A percentile compares a stretch with the other conserved stretches of the same genome.
These are phyloP conservation scores for Plectranthus barbatus DNA, from an alignment of 257 asterid species.

Conservation along the genomic window DNA sequence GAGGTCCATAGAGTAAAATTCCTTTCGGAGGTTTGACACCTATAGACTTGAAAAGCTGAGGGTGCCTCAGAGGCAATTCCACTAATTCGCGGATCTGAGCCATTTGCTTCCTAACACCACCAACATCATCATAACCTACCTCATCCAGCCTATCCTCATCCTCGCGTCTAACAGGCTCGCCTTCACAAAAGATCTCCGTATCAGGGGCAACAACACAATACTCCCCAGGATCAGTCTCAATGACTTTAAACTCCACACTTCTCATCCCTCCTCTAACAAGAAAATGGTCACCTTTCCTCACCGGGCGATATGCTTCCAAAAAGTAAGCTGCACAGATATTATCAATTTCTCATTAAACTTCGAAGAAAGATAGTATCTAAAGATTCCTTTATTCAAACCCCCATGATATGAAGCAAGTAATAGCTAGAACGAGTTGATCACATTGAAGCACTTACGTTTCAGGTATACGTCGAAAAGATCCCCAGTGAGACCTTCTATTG, in stretches of 20 bases:
- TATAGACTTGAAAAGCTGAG: slow-evolving; percentile 50
- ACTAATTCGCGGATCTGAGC: slow-evolving; percentile 51
- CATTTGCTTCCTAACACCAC: slow-evolving; percentile 55
- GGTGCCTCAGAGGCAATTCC: slow-evolving; percentile 48
- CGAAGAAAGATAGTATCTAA: neutral
- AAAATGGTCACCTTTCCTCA: slow-evolving; percentile 48
- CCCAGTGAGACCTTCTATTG: slow-evolving; percentile 77
- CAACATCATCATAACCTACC: slow-evolving; percentile 50
- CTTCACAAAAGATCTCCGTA: slow-evolving; percentile 54
- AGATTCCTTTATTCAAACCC: neutral
- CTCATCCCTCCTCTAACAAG: slow-evolving; percentile 54
- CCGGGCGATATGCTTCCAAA: slow-evolving; percentile 42
- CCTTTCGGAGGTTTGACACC: slow-evolving; percentile 59
- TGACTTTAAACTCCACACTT: slow-evolving; percentile 43
- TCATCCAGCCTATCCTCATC: slow-evolving; percentile 49
- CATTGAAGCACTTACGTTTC: slow-evolving; percentile 42
- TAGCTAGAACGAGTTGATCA: neutral
- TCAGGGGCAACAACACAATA: slow-evolving; percentile 55
- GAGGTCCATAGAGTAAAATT: slow-evolving; percentile 47
- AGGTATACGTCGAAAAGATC: slow-evolving; percentile 65
- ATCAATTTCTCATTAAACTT: neutral
- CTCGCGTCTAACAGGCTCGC: slow-evolving; percentile 48
- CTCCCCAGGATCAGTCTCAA: slow-evolving; percentile 51
- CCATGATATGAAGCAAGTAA: neutral
- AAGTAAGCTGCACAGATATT: slow-evolving; percentile 32